Conservation (phyloP, 495 filamentous ascomycete species). For the Amniculicola lignicola region DNA sequence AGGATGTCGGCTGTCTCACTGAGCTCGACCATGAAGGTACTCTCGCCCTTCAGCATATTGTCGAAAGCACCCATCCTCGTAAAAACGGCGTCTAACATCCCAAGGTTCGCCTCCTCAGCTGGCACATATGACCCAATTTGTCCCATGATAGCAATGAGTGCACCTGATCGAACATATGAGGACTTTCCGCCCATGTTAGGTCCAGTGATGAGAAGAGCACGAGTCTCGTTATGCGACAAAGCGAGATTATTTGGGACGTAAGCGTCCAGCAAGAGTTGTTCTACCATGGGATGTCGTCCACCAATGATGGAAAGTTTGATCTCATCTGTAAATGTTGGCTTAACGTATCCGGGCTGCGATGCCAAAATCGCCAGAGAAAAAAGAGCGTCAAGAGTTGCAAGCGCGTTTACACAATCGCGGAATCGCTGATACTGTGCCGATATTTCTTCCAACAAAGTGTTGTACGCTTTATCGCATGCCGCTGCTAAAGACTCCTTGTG, state of each 20-base stretch:
- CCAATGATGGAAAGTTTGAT: slow-evolving; percentile 67
- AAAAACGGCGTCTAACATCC: slow-evolving; percentile 85
- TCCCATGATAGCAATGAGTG: slow-evolving; percentile 87
- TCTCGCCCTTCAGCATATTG: slow-evolving; percentile 92
- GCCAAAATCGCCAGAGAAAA: slow-evolving; percentile 82
- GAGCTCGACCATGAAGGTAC: slow-evolving; percentile 97
- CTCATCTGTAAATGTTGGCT: slow-evolving; percentile 72
- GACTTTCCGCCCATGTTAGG: slow-evolving; percentile 99
- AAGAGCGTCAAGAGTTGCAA: slow-evolving; percentile 87
- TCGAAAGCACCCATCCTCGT: slow-evolving; percentile 97
- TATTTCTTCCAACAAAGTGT: slow-evolving; percentile 64
- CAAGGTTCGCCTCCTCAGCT: slow-evolving; percentile 67
- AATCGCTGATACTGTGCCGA: slow-evolving; percentile 80
- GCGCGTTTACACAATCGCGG: slow-evolving; percentile 79
- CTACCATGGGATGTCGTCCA: slow-evolving; percentile 94
- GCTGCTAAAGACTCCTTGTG: slow-evolving; percentile 90
- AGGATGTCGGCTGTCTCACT: slow-evolving; percentile 88
- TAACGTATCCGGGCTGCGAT: slow-evolving; percentile 80
- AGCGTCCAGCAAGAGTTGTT: slow-evolving; percentile 77
- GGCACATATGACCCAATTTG: slow-evolving; percentile 96
- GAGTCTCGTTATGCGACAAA: slow-evolving; percentile 56
- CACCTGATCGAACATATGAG: slow-evolving; percentile 87
- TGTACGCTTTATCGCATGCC: slow-evolving; percentile 86
- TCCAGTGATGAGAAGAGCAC: slow-evolving; percentile 85
- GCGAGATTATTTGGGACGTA: slow-evolving; percentile 91